Evolutionary conservation across 345 rosid species (phyloP), one percentile per base, ranked within the genome.

Genomic region (Corchorus capsularis): DNA sequence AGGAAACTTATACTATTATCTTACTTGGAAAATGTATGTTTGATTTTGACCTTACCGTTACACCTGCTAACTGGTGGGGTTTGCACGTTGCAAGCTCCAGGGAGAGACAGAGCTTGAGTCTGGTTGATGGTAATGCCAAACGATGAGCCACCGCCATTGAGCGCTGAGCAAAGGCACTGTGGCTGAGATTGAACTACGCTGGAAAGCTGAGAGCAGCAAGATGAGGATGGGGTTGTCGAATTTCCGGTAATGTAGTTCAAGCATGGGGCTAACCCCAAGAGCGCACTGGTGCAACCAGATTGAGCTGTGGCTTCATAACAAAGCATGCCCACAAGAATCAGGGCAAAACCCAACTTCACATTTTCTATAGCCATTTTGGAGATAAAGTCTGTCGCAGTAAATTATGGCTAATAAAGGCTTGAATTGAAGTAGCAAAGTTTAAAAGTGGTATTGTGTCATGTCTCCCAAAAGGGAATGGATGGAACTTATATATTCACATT

Each of bases 161-260:
- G 80, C 50, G 78, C 68, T 17, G 82, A n/a, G 73, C 90, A 87
- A 17, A 87, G 90, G 60, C 90, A 87, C 61, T 62, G 79, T 0
- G 88, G 93, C 76, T 84, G 87, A 3, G 84, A 76, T 73, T 82
- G 82, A 70, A 86, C 89, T 5, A 87, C 83, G 16, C 45, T 71
- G 16, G 75, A 71, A 13, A 89, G 89, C 69, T 82, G 84, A 2
- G 91, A 83, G 82, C 93, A 89, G 85, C 91, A 87, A 34, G 86
- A 79, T 12, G 89, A 82, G 5, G 89, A 52, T 8, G 93, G 93
- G 46, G 82, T 35, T 37, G 87, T 76, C 57, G 89, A 79, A 20
- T 63, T 77, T n/a, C 85, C 86, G 8, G 83, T 77, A 9, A 86
- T 45, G 76, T 80, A 86, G 76, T 57, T 82, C 32, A 86, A 73